Evolutionary conservation across 2,329 filamentous ascomycete species (phyloP), one percentile per base, ranked within the genome.

Genomic region (Mycosphaerella arachidis): DNA sequence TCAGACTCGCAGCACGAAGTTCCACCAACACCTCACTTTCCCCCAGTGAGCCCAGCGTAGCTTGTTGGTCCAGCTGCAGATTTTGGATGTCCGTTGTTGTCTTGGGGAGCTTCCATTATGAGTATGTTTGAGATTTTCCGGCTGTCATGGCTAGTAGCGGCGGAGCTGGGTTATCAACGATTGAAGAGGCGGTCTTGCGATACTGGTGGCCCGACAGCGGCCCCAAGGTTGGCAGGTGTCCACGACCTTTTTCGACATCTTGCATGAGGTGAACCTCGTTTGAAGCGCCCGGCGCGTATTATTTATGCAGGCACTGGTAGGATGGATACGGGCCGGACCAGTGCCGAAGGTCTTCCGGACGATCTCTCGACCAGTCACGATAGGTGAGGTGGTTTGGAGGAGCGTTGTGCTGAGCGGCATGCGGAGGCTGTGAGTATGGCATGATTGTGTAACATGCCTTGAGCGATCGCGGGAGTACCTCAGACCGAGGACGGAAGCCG

Each of bases 1-100:
- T 78, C 52, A 79, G 69, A 6, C 75, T 77, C 3, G 72, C 74
- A 20, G 73, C 75, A 58, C 76, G 71, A 58, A 78, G 24, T 53
- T 59, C 55, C 27, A 66, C 62, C 13, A 59, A 16, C 3, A 66
- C 65, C 29, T 66, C 60, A 59, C 65, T 54, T 52, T 59, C 59
- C 56, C 29, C 62, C 60, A 50, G 57, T 20, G 43, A 59, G 45
- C 45, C 56, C 60, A 60, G 60, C 60, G 60, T 60, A 57, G 62
- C 57, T 60, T 60, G 52, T 37, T 30, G 59, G 59, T 57, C 59
- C 57, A 64, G 55, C 55, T 46, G 53, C 53, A 64, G 62, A 57
- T 59, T 55, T 40, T 60, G 57, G 55, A 57, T 43, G 50, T 56
- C 57, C 40, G 40, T 43, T 54, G 52, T 57, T 48, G 56, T 64